Evolutionary conservation across 768 basidiomycete genomes (phyloP), one percentile per base, ranked within the genome.

Genomic region (Melanogaster broomeanus): DNA sequence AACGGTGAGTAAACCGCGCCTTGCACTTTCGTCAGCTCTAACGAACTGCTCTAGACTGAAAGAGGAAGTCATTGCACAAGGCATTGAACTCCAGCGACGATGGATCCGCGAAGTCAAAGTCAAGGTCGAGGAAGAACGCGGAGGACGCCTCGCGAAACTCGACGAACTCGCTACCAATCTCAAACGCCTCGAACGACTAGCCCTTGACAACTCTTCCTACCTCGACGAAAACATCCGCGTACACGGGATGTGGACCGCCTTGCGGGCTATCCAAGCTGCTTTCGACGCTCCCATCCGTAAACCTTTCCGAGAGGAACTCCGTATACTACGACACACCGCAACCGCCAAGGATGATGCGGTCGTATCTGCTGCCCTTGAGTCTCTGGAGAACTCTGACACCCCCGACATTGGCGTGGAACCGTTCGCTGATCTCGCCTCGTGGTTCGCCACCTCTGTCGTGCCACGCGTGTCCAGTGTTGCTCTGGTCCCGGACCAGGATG

Each of bases 21-120:
- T 34, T 31, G 42, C 45, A 49, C 43, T 16, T 10, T 35, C 4
- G 19, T 51, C 24, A 18, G 2, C 18, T n/a, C 34, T 33, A 9
- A 37, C 39, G 6, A 24, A 6, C 9, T 19, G n/a, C 35, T 19
- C 1, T 61, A 97, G 94, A 37, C 78, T 99, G 52, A 90, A 88
- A 67, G 92, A 96, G 67, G 94, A 96, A 67, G 93, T 98, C 47
- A 80, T 98, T 45, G 88, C 94, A 3, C 95, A 98, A 68, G 97
- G 95, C 16, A 93, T 99, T 62, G 97, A 98, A 72, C 84, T 98
- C 21, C 97, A 98, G 67, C 86, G 94, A 44, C 82, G 92, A 48
- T 98, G 96, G 95, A 90, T 99, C 37, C 85, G 92, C 28, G 93
- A 98, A 52, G 86, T 98, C 77, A 97, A 98, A 74, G 80, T 94